Base-by-base conservation (phyloP, 495 filamentous ascomycete genomes). In the Podospora didyma region DNA sequence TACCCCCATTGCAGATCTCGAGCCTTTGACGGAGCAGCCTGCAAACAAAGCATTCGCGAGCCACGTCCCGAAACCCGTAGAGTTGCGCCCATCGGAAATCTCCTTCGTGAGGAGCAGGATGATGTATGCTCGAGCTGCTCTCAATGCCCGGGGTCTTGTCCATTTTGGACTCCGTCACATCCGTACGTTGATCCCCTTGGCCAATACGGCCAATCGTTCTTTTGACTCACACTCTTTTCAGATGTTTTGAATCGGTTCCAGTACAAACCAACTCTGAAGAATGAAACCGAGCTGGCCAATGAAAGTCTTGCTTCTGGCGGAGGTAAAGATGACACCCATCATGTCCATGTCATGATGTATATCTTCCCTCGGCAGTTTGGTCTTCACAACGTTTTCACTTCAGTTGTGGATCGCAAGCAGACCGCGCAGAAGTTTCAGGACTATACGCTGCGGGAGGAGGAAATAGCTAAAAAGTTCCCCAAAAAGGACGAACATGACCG, bases 321-420 rank as follows among this genome's bases (percentile, higher is more conserved):
- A 1, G 28, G 67, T 5, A 63, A 74, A 7, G 77, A 81, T 49
- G 66, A 68, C n/a, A 61, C 73, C 3, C 78, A 88, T 50, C 88
- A 84, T 0, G 63, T 86, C 7, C 89, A 88, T 56, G 72, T 97
- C 23, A 82, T 96, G 82, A 91, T 90, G 73, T 93, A 98, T 69
- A 85, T 98, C 1, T 98, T 98, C 60, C 94, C 94, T 28, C 79
- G 87, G 19, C 91, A 97, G 67, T 97, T 96, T 65, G 83, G 84
- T 3, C 74, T 98, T 12, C 89, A 93, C 61, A 98, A 96, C 72
- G 89, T 87, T n/a, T 97, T 97, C 62, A 89, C 88, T 0, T 84
- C 82, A 1, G 67, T 73, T 11, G 75, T 87, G 14, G 80, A 93
- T 62, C 66, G 63, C 16, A 81, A 70, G 26, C 82, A 91, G 57